Conservation (phyloP, 768 basidiomycete genomes). For the Lactifluus pinguis region DNA sequence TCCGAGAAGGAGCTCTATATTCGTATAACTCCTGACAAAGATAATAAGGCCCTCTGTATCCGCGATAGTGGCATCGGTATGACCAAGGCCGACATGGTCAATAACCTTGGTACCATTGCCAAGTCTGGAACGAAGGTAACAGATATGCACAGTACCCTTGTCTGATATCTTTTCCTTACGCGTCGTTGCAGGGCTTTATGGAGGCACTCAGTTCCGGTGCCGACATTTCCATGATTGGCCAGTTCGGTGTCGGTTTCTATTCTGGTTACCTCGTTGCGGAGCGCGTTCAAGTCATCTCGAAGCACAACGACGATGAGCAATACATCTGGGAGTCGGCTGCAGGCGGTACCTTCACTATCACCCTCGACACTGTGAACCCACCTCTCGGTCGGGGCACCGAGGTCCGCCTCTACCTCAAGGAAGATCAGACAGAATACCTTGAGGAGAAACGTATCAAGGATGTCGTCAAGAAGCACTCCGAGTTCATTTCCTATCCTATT, state of each 20-base stretch:
- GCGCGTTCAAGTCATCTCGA: slow-evolving; percentile 95
- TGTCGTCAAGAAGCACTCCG: slow-evolving; percentile 99
- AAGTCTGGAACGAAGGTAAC: slow-evolving; percentile 87
- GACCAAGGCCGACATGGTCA: slow-evolving; percentile 99
- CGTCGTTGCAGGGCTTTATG: slow-evolving; percentile 80
- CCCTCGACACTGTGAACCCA: slow-evolving; percentile 81
- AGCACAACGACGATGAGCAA: slow-evolving; percentile 99
- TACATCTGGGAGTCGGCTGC: slow-evolving; percentile 99
- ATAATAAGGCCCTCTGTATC: slow-evolving; percentile 83
- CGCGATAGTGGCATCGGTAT: slow-evolving; percentile 97
- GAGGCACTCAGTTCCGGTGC: slow-evolving; percentile 89
- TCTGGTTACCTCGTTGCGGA: slow-evolving; percentile 99
- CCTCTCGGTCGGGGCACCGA: slow-evolving; percentile 91
- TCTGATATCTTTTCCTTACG: background rate
- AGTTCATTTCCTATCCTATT: slow-evolving; percentile 99
- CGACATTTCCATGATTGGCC: slow-evolving; percentile 94
- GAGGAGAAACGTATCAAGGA: slow-evolving; percentile 99
- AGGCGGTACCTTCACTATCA: slow-evolving; percentile 99
- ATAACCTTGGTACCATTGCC: slow-evolving; percentile 95
- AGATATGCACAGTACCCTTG: slow-evolving; percentile 1
- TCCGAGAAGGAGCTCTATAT: slow-evolving; percentile 88
- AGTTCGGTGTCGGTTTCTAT: slow-evolving; percentile 99
- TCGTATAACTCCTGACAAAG: slow-evolving; percentile 92
- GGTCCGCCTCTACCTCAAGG: slow-evolving; percentile 89
- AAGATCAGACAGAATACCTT: slow-evolving; percentile 97